A percentile compares a stretch with the other conserved stretches of the same genome.
These are phyloP conservation scores for Penstemon newberryi DNA, from an alignment of 257 asterid genomes.

Conservation along the genomic window DNA sequence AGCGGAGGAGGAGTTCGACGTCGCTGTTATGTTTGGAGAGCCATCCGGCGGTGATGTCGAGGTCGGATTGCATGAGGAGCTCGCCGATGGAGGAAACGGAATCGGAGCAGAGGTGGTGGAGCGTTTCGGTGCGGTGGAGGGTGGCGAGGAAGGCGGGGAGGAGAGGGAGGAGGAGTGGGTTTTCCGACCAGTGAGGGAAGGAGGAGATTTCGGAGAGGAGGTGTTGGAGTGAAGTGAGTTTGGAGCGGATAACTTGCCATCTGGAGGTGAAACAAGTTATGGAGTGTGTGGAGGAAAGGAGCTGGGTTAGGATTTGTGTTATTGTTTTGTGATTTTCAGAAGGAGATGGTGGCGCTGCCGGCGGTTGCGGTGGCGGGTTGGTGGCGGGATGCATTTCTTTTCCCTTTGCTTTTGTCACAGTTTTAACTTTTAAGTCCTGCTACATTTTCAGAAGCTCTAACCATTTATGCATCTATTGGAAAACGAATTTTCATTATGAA, in stretches of 20 bases:
- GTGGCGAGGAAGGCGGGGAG: constrained; percentile 60
- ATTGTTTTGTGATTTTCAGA: constrained; percentile 40
- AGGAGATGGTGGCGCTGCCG: constrained; percentile 37
- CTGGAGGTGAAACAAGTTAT: constrained; percentile 57
- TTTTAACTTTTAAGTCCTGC: too few relatives aligned
- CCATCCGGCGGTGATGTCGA: constrained; percentile 90
- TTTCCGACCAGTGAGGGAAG: constrained; percentile 77
- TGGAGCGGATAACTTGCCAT: constrained; percentile 71
- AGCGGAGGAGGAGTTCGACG: constrained; percentile 73
- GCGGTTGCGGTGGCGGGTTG: constrained; percentile 25
- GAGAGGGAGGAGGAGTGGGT: constrained; percentile 53
- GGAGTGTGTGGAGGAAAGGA: constrained; percentile 57
- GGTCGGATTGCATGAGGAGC: constrained; percentile 95
- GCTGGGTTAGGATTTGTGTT: constrained; percentile 37
- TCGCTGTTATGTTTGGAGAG: constrained; percentile 63
- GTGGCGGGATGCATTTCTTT: constrained; percentile 42
- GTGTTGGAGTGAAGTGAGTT: constrained; percentile 51
- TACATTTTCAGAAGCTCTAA: too few relatives aligned
- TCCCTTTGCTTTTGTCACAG: neutral
- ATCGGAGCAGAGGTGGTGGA: constrained; percentile 44
- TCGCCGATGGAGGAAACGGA: constrained; percentile 67
- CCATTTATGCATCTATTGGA: too few relatives aligned
- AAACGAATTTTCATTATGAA: too few relatives aligned
- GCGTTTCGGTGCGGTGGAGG: constrained; percentile 60
- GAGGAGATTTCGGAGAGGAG: constrained; percentile 56